Conservation (phyloP, 805 yeast genomes). For the Lachancea nothofagi region DNA sequence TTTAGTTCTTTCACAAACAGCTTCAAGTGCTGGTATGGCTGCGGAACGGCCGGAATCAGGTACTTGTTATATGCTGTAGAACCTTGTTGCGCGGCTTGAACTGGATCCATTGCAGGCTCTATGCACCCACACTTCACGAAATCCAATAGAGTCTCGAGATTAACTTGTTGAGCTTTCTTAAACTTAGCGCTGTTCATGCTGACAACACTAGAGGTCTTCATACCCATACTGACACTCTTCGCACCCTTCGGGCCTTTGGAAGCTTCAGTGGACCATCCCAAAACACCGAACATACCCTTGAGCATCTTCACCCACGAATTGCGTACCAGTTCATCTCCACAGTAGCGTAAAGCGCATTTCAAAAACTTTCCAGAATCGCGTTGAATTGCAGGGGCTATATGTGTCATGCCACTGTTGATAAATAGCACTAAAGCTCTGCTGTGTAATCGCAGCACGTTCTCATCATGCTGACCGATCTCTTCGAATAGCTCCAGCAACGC, state of each 20-base stretch:
- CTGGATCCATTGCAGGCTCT: slow-evolving; percentile 14
- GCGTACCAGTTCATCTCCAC: slow-evolving; percentile 51
- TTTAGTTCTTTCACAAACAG: slow-evolving; percentile 44
- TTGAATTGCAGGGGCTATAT: slow-evolving; percentile 70
- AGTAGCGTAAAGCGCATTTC: slow-evolving; percentile 49
- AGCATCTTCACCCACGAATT: slow-evolving; percentile 66
- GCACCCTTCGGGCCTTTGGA: slow-evolving; percentile 13
- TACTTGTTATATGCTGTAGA: slow-evolving; percentile 45
- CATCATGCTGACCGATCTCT: slow-evolving; percentile 44
- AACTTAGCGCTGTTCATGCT: slow-evolving; percentile 12
- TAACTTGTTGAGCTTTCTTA: slow-evolving; percentile 24
- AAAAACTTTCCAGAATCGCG: slow-evolving; percentile 69
- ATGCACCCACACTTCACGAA: slow-evolving; percentile 42
- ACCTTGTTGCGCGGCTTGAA: slow-evolving; percentile 12
- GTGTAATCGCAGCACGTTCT: slow-evolving; percentile 55
- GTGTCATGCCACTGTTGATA: slow-evolving; percentile 89
- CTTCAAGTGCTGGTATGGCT: slow-evolving; percentile 60
- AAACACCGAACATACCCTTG: slow-evolving; percentile 56
- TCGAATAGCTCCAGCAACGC: slow-evolving; percentile 45
- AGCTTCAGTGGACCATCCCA: slow-evolving; percentile 59
- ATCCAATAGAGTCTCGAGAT: slow-evolving; percentile 36
- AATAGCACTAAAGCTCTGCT: slow-evolving; percentile 59
- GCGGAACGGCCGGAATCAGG: slow-evolving; percentile 49
- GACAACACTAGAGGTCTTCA: slow-evolving; percentile 12
- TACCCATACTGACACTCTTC: slow-evolving; percentile 25